Conservation (phyloP, 2,329 filamentous ascomycete genomes). For the Talaromyces amestolkiae region DNA sequence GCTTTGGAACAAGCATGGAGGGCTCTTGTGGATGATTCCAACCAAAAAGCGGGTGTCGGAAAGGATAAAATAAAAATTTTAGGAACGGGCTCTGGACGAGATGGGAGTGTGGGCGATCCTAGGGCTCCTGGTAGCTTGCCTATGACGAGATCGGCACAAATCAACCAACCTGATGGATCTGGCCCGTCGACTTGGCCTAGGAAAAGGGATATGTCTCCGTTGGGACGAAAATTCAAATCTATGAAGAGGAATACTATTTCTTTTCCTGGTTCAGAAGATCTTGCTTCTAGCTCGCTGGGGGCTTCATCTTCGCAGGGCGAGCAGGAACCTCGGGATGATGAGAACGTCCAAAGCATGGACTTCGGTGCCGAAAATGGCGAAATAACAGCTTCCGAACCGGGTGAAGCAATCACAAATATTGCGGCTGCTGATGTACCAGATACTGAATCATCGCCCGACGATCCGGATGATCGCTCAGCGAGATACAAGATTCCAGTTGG, state of each 20-base stretch:
- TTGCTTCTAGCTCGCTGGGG: slow-evolving; percentile 26
- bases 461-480: slow-evolving; percentile 30
- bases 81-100: slow-evolving; percentile 29
- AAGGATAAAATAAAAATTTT: slow-evolving; percentile 18
- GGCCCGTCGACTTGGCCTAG: slow-evolving; percentile 12
- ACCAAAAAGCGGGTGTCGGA: slow-evolving; percentile 18
- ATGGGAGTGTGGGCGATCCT: slow-evolving; percentile 2
- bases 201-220: slow-evolving; percentile 36
- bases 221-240: slow-evolving; percentile 28
- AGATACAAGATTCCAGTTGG: slow-evolving; percentile 73
- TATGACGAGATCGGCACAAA: slow-evolving; percentile 19
- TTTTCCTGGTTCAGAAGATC: slow-evolving; percentile 28
- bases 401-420: neutral
- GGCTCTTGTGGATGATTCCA: slow-evolving; percentile 44
- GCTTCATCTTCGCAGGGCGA: slow-evolving; percentile 28
- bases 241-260: slow-evolving; percentile 31
- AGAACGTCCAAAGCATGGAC: neutral
- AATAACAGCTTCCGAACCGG: slow-evolving; percentile 15
- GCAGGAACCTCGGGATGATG: neutral
- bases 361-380: slow-evolving; percentile 29
- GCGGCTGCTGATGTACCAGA: neutral
- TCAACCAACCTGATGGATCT: neutral
- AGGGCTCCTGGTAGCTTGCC: slow-evolving; percentile 12
- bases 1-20: slow-evolving; percentile 77
- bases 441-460: slow-evolving; percentile 17